Conservation (phyloP, 352 stramenopile genomes). For the Phytophthora hybrid region DNA sequence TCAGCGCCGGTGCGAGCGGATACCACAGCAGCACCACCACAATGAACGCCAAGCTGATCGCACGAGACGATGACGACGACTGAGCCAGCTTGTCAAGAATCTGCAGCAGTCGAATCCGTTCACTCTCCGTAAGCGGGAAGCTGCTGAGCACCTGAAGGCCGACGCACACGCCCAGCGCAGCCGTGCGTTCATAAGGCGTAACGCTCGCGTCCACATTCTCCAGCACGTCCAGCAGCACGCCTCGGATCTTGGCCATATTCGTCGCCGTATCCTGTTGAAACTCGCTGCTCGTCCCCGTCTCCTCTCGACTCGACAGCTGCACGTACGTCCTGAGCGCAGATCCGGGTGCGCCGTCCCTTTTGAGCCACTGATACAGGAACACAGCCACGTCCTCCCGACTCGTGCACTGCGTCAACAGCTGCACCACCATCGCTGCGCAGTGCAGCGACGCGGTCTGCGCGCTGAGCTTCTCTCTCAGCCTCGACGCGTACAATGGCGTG, state of each 20-base stretch:
- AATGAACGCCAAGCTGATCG: conserved; percentile 64
- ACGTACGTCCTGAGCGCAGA: conserved; percentile 36
- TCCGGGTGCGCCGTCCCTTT: conserved; percentile 5
- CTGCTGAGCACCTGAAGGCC: conserved; percentile 55
- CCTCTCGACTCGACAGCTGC: conserved; percentile 30
- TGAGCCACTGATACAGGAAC: conserved; percentile 44
- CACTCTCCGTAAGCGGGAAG: conserved; percentile 56
- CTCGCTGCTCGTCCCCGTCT: neutral
- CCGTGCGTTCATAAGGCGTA: conserved; percentile 40
- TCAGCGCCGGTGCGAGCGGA: conserved; percentile 53
- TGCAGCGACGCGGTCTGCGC: conserved; percentile 37
- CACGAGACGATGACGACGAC: conserved; percentile 37
- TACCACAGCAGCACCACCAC: conserved; percentile 69
- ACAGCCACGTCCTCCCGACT: conserved; percentile 38
- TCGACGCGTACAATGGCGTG: conserved; percentile 47
- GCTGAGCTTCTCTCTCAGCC: conserved; percentile 45
- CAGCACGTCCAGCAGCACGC: conserved; percentile 36
- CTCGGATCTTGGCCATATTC: conserved; percentile 28
- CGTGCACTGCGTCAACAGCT: conserved; percentile 25
- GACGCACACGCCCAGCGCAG: conserved; percentile 54
- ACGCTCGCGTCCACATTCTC: conserved; percentile 16
- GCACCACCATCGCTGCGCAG: conserved; percentile 33
- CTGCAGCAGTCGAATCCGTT: conserved; percentile 56
- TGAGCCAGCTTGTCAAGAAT: conserved; percentile 50
- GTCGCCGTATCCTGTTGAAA: conserved; percentile 34